A percentile compares a stretch with the other conserved stretches of the same genome.
Conservation (phyloP, 2,329 filamentous ascomycete species). For the Aureobasidium sp. region DNA sequence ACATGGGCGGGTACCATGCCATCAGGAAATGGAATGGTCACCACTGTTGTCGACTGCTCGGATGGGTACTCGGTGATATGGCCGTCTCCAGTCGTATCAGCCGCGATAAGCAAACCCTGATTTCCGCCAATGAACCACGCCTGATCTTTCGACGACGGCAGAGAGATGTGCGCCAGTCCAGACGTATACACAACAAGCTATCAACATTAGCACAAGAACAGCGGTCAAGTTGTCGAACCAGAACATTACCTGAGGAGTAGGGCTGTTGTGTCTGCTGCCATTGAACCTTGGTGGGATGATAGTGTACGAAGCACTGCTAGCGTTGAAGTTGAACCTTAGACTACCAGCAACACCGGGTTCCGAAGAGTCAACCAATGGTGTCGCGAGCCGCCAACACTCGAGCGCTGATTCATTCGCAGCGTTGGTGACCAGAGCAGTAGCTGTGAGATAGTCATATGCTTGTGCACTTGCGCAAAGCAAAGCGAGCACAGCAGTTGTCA, state of each 20-base stretch:
- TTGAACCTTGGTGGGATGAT: constrained; percentile 27
- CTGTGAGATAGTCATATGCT: constrained; percentile 20
- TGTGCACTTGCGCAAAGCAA: not conserved
- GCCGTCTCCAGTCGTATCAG: constrained; percentile 25
- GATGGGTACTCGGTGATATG: constrained; percentile 27
- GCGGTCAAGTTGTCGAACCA: not conserved
- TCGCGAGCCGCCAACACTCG: constrained; percentile 28
- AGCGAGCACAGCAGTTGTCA: not conserved
- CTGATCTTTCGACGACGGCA: constrained; percentile 19
- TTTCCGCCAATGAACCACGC: constrained; percentile 27
- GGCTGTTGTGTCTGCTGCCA: constrained; percentile 28
- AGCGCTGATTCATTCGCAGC: constrained; percentile 24
- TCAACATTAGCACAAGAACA: not conserved
- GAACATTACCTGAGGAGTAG: constrained; percentile 22
- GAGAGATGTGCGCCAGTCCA: constrained; percentile 26
- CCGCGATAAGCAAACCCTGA: constrained; percentile 25
- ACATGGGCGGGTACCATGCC: constrained; percentile 14
- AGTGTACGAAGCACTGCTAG: constrained; percentile 23
- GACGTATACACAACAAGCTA: constrained; percentile 27
- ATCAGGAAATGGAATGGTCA: constrained; percentile 24
- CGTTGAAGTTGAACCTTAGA: constrained; percentile 19
- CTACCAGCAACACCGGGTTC: constrained; percentile 24
- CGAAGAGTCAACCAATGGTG: constrained; percentile 22
- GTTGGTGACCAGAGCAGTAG: constrained; percentile 27
- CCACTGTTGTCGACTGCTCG: constrained; percentile 24